phyloP scores from a whole-genome alignment of 805 yeast species.

The Novakomyces olei region DNA sequence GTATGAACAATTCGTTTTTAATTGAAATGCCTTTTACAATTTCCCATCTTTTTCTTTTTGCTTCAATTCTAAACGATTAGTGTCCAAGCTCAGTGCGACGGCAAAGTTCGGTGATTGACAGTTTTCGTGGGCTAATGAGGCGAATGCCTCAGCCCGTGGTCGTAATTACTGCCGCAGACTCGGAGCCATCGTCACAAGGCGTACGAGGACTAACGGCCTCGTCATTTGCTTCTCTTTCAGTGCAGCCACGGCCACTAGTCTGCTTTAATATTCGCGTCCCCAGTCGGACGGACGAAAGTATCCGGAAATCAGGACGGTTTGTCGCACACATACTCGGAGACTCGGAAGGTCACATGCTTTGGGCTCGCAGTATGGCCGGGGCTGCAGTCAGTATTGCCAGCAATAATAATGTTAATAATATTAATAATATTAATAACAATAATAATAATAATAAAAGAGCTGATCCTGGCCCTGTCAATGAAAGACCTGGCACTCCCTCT shows the following conservation, averaged over 20 bases:
- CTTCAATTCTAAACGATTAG: background rate
- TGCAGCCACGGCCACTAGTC: background rate
- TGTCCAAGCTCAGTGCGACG: background rate
- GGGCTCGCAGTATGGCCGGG: too few relatives aligned
- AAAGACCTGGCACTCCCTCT: too few relatives aligned
- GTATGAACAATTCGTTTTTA: too few relatives aligned
- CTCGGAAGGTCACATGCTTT: too few relatives aligned
- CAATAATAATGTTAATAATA: too few relatives aligned
- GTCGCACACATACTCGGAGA: constrained; percentile 1
- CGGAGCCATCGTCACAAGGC: background rate
- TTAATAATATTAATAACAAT: too few relatives aligned
- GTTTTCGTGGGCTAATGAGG: background rate
- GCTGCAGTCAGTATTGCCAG: too few relatives aligned
- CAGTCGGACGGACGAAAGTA: constrained; percentile 1
- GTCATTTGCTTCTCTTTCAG: constrained; percentile 2
- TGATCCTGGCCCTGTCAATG: too few relatives aligned
- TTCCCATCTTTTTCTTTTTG: too few relatives aligned
- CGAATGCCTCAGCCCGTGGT: constrained; percentile 3
- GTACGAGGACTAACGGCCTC: constrained; percentile 4
- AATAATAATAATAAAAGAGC: too few relatives aligned
- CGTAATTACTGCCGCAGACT: background rate
- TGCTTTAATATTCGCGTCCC: constrained; percentile 1
- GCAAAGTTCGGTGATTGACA: background rate
- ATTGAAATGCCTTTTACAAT: too few relatives aligned
- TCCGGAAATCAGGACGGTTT: background rate